A percentile compares a stretch with the other conserved stretches of the same genome.
These are phyloP conservation scores for Solanum raphanifolium DNA, from an alignment of 257 asterid genomes.

Conservation along the genomic window DNA sequence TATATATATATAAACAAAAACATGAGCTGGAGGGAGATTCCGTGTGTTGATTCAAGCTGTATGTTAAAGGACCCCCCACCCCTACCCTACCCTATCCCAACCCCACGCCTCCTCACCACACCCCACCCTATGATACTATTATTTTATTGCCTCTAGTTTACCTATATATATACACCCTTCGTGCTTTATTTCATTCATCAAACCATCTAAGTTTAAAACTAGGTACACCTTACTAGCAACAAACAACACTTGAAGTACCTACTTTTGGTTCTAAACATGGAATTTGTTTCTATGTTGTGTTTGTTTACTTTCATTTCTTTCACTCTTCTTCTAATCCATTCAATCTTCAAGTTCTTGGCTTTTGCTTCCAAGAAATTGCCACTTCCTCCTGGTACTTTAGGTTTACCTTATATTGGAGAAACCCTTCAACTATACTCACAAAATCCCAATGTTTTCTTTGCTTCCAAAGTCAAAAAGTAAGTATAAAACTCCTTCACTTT, in stretches of 20 bases:
- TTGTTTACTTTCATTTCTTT: slow-evolving; percentile 1
- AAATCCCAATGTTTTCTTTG: slow-evolving; percentile 31
- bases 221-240: not conserved
- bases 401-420: slow-evolving; percentile 37
- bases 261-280: slow-evolving; percentile 27
- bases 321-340: slow-evolving; percentile 4
- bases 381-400: slow-evolving; percentile 34
- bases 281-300: slow-evolving; percentile 12
- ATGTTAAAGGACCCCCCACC: slow-evolving; percentile 15
- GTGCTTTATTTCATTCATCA: slow-evolving; percentile 5
- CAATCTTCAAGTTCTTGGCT: slow-evolving; percentile 18
- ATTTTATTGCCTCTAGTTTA: not conserved
- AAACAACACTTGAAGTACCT: not conserved
- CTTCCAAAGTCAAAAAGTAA: slow-evolving; percentile 28
- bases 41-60: slow-evolving; percentile 57
- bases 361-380: slow-evolving; percentile 26
- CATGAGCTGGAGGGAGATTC: slow-evolving; percentile 64
- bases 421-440: slow-evolving; percentile 28
- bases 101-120: not conserved
- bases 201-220: not conserved
- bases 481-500: not conserved
- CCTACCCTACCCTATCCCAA: too few relatives aligned
- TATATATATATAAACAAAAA: not conserved
- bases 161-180: slow-evolving; percentile 32
- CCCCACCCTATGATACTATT: not conserved